Evolutionary conservation across 768 basidiomycete genomes (phyloP), one percentile per base, ranked within the genome.

Genomic region (Multifurca ochricompacta): DNA sequence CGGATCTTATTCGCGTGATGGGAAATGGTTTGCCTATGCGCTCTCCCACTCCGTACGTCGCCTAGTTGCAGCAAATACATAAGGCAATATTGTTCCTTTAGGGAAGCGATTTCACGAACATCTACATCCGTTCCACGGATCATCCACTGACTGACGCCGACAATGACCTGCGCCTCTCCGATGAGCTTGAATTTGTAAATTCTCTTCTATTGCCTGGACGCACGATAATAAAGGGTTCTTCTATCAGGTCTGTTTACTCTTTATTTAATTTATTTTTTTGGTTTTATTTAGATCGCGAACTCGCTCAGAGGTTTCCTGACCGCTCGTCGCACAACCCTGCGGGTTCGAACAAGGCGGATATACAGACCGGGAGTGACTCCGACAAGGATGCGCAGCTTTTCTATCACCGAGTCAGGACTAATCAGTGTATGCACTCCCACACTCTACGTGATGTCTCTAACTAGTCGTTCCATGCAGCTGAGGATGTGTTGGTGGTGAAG

Each of bases 171-270:
- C 73, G 81, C 40, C 74, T 89, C 34, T 59, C 72, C 3, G 89
- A 91, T 41, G 82, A 82, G 56, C 68, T 91, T 49, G 77, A 82
- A 51, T 85, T 78, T 64, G 85, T 87, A 58, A 91, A 66, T 90
- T 88, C 68, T 85, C 83, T 0, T 68, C 72, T 10, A 74, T 90
- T 39, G 71, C 73, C 25, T 91, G 89, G 90, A 82, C 82, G 4
- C 78, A 80, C 51, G 87, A 91, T 67, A 83, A 80, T 51, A 82
- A 81, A 57, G 89, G 90, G 1, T 89, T 91, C 68, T 88, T 91
- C 69, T 92, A 92, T 66, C 88, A 90, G 73, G 74, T 74, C 46
- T 19, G 67, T 63, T 5, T 8, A 37, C 44, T 25, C 16, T n/a
- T n/a, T n/a, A n/a, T n/a, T n/a, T n/a, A n/a, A n/a, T n/a, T n/a